Percentiles rank a stretch among this genome's conserved stretches.
These are phyloP conservation scores for Teunomyces kruisii DNA, from an alignment of 805 yeast genomes.

Conservation along the genomic window DNA sequence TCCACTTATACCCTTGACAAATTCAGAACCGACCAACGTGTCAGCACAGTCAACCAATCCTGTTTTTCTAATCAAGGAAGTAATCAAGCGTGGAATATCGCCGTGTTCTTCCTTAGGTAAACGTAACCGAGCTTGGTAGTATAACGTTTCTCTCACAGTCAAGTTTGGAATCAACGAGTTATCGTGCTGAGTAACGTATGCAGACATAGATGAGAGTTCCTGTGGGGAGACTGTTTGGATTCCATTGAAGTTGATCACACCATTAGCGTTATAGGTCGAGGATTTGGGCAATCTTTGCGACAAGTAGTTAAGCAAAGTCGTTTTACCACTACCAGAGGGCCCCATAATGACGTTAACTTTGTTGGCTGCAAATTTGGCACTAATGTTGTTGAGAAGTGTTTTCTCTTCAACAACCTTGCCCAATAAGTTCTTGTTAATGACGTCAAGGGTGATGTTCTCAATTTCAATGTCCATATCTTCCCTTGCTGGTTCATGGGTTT, in stretches of 20 bases:
- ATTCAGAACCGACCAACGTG: conserved; percentile 48
- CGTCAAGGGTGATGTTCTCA: conserved; percentile 7
- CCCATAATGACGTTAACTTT: conserved; percentile 74
- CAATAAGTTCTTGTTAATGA: conserved; percentile 2
- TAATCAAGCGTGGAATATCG: conserved; percentile 49
- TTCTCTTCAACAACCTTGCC: conserved; percentile 9
- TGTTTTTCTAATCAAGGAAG: conserved; percentile 58
- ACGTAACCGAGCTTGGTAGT: conserved; percentile 69
- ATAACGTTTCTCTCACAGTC: conserved; percentile 76
- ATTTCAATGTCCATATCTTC: conserved; percentile 9
- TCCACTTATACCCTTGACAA: conserved; percentile 41
- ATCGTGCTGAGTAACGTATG: conserved; percentile 83
- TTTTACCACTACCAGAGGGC: conserved; percentile 79
- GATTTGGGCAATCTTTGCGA: conserved; percentile 52
- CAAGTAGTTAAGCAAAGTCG: conserved; percentile 61
- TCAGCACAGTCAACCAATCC: conserved; percentile 78
- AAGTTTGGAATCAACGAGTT: conserved; percentile 65
- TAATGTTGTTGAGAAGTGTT: conserved; percentile 38
- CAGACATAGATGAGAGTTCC: conserved; percentile 43
- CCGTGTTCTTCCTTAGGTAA: conserved; percentile 42
- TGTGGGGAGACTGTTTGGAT: conserved; percentile 21
- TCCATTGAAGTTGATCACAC: conserved; percentile 27
- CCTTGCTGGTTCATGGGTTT: background rate
- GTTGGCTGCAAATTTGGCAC: conserved; percentile 54
- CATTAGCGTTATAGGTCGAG: conserved; percentile 21